Percentiles rank a stretch among this genome's conserved stretches.
phyloP scores from a whole-genome alignment of 75 land plant species.

The Isoetes taiwanensis region DNA sequence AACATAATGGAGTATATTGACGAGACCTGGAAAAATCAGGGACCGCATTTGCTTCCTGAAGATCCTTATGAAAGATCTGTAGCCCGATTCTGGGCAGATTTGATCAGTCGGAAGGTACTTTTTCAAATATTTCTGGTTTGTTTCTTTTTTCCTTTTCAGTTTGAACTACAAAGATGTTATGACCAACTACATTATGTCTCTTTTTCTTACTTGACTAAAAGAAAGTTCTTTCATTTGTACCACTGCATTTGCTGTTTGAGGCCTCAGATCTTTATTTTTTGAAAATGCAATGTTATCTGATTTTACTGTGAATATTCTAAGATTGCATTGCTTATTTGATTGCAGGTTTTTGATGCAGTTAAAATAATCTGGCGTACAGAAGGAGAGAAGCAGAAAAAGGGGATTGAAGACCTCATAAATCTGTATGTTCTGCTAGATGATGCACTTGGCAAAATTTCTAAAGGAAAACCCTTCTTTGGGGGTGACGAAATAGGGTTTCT shows the following conservation, averaged over 20 bases:
- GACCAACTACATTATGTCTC: too few species aligned
- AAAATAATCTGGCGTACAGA: conserved; percentile 11
- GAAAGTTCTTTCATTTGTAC: too few species aligned
- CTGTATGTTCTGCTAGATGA: conserved; percentile 30
- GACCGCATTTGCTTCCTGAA: background rate
- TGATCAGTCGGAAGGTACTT: background rate
- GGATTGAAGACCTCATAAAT: conserved; percentile 27
- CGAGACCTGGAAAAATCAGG: background rate
- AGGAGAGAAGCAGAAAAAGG: conserved; percentile 17
- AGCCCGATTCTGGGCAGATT: conserved; percentile 1
- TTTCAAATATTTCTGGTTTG: background rate
- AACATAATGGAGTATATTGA: conserved; percentile 3
- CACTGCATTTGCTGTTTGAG: too few species aligned
- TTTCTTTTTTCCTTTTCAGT: too few species aligned
- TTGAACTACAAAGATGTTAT: too few species aligned
- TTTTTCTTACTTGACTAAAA: conserved; percentile 9
- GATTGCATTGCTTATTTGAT: too few species aligned
- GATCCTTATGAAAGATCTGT: background rate
- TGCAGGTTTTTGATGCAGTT: conserved; percentile 21
- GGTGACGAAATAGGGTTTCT: conserved; percentile 38
- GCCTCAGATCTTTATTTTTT: too few species aligned
- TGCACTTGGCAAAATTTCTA: conserved; percentile 28
- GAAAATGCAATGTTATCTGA: too few species aligned
- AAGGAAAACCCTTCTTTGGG: conserved; percentile 41
- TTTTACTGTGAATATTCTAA: too few species aligned